These are phyloP conservation scores for Dendrocalamus sinicus DNA, from an alignment of 176 grass and related monocot species.

Conservation along the genomic window DNA sequence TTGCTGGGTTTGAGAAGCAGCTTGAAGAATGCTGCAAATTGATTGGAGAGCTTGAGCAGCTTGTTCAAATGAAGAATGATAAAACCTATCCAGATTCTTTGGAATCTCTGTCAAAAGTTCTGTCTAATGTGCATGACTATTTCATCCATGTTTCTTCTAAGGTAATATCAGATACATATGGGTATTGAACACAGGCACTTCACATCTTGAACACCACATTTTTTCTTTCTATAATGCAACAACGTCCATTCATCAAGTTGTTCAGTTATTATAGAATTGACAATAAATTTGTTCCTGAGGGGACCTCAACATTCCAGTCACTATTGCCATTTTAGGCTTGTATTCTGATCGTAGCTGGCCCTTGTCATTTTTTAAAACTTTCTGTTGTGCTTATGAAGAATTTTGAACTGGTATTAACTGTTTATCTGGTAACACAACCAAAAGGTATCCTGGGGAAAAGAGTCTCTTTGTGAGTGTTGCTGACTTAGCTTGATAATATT, in stretches of 20 bases:
- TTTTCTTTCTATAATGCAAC: background rate
- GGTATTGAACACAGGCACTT: background rate
- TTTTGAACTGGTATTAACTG: background rate
- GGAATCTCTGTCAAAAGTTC: conserved; percentile 70
- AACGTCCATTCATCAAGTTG: conserved; percentile 7
- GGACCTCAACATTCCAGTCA: conserved; percentile 11
- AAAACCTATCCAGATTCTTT: conserved; percentile 52
- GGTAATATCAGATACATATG: conserved; percentile 46
- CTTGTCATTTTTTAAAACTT: conserved; percentile 16
- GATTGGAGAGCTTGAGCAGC: conserved; percentile 76
- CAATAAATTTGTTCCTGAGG: background rate
- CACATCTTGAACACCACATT: background rate
- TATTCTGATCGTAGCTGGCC: background rate
- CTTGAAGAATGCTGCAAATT: conserved; percentile 65
- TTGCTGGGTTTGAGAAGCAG: conserved; percentile 71
- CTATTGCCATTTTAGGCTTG: background rate
- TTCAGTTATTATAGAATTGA: background rate
- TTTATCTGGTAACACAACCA: background rate
- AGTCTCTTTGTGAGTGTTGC: background rate
- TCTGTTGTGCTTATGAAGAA: background rate
- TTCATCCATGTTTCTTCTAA: conserved; percentile 87
- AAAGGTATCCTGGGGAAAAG: background rate
- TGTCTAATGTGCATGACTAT: conserved; percentile 83
- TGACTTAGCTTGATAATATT: conserved; percentile 4
- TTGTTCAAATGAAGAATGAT: conserved; percentile 61